Base-by-base conservation (phyloP, 768 basidiomycete species). In the Mycena alexandri region DNA sequence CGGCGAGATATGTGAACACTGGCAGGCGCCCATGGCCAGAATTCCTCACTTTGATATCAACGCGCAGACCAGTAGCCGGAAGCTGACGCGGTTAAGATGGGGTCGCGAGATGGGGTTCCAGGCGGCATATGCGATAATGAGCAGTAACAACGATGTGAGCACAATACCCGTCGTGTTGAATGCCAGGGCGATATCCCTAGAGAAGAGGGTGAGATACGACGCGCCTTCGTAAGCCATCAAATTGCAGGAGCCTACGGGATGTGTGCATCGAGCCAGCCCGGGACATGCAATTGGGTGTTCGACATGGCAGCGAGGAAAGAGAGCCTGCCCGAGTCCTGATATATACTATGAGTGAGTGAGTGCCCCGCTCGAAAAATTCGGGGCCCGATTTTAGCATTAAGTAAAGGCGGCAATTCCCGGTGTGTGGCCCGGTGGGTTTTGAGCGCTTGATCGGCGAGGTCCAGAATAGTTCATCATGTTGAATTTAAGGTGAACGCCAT, bases 21-120 rank as follows among this genome's bases (percentile, higher is more conserved):
- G n/a, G n/a, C n/a, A n/a, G n/a, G n/a, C n/a, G n/a, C n/a, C n/a
- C n/a, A n/a, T n/a, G n/a, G n/a, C n/a, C n/a, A n/a, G n/a, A n/a
- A 47, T 12, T 58, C 34, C 57, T 58, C 57, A 58, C 57, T 58
- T 58, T 47, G 57, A 16, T 58, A 58, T 47, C 57, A 58, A 58
- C 33, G 42, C 41, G 42, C 56, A 57, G 11, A 57, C 56, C 5
- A 57, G 42, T 33, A 57, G 56, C 43, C 56, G 57, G 44, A 58
- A 58, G 43, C 57, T 58, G 44, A 58, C 57, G 44, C 57, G 57
- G 33, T 47, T 36, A 13, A 58, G 57, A 34, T 47, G 44, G n/a
- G 21, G 57, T 17, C 44, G 57, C 57, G 44, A 58, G 57, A 47
- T 14, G 57, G 57, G 57, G 25, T 58, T 47, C 43, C 42, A 46